Evolutionary conservation across 148 eudicot species (phyloP).

Genomic region (Tetragonia tetragonoides): DNA sequence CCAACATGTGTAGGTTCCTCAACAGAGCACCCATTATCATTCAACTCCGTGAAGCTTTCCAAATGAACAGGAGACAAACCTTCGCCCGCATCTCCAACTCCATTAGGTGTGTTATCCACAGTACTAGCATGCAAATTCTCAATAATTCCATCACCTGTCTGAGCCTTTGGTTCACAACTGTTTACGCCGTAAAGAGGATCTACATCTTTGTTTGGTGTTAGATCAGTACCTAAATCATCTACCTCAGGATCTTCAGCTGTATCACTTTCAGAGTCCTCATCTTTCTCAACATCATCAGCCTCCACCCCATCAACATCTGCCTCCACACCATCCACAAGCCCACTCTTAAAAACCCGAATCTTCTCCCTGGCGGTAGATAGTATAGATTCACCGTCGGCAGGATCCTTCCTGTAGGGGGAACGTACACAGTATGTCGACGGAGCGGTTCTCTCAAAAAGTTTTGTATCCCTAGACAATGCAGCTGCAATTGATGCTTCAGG

Average conservation of each 20-base stretch:
- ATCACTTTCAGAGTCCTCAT: conserved; percentile 89
- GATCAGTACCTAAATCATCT: conserved; percentile 55
- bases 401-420: conserved; percentile 76
- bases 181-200: conserved; percentile 32
- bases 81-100: conserved; percentile 24
- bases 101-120: conserved; percentile 28
- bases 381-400: conserved; percentile 64
- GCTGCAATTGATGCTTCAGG: conserved; percentile 98
- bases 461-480: conserved; percentile 89
- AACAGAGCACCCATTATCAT: conserved; percentile 30
- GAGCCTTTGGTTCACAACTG: conserved; percentile 24
- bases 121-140: conserved; percentile 20
- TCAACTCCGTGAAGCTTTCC: conserved; percentile 29
- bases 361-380: conserved; percentile 73
- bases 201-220: conserved; percentile 38
- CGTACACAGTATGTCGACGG: conserved; percentile 93
- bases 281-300: conserved; percentile 72
- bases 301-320: conserved; percentile 59
- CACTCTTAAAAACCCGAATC: conserved; percentile 56
- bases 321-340: conserved; percentile 57
- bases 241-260: conserved; percentile 75
- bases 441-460: conserved; percentile 92
- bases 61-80: conserved; percentile 34
- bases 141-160: conserved; percentile 33
- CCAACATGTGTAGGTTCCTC: conserved; percentile 34